Evolutionary conservation across 257 asterid genomes (phyloP).

Genomic region (Jacaranda mimosifolia): DNA sequence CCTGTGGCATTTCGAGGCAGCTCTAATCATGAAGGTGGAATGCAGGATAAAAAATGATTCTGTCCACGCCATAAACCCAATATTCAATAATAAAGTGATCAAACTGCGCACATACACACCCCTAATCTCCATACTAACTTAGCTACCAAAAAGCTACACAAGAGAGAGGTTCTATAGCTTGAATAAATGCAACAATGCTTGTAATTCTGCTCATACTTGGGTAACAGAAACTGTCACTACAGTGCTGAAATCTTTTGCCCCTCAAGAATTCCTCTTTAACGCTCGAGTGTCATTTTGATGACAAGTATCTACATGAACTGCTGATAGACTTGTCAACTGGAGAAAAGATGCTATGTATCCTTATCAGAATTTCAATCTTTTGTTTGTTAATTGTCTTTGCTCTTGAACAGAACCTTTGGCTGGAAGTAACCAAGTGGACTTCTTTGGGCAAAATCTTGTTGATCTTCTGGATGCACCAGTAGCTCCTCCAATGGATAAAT

Average conservation of each 20-base stretch:
- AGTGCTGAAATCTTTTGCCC: neutral
- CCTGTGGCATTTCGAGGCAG: conserved; percentile 22
- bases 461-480: conserved; percentile 77
- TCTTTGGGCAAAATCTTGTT: conserved; percentile 65
- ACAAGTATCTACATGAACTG: conserved; percentile 8
- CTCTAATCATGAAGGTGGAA: neutral
- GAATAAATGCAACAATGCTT: neutral
- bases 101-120: neutral
- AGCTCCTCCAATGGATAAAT: conserved; percentile 50
- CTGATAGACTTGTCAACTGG: conserved; percentile 16
- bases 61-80: neutral
- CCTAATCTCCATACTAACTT: neutral
- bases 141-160: neutral
- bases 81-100: neutral
- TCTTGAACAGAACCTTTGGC: conserved; percentile 66
- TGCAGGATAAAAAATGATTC: neutral
- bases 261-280: neutral
- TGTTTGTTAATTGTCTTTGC: conserved; percentile 24
- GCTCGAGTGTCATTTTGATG: conserved; percentile 1
- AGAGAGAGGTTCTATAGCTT: conserved; percentile 14
- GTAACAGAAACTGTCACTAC: neutral
- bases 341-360: neutral
- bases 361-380: conserved; percentile 5
- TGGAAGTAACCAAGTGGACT: conserved; percentile 78
- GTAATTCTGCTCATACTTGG: conserved; percentile 18